Conservation (phyloP, 2,329 filamentous ascomycete species). For the Phaeomoniella chlamydospora region DNA sequence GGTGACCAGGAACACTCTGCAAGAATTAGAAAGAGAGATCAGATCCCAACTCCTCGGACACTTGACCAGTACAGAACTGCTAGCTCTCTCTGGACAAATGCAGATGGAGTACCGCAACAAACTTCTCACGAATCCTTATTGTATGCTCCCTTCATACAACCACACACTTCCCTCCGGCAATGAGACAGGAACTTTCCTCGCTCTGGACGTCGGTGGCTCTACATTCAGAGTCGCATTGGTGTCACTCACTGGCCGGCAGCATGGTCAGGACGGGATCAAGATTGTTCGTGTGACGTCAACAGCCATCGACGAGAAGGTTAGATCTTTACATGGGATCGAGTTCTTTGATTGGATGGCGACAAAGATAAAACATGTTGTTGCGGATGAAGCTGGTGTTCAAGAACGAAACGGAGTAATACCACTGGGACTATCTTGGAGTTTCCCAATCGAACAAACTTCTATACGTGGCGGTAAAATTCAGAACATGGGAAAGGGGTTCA, state of each 20-base stretch:
- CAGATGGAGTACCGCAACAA: conserved; percentile 38
- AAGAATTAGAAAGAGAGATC: not conserved
- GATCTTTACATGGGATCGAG: conserved; percentile 35
- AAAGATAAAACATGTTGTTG: conserved; percentile 40
- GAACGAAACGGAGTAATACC: conserved; percentile 26
- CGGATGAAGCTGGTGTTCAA: conserved; percentile 22
- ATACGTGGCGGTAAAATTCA: conserved; percentile 40
- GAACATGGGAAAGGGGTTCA: conserved; percentile 52
- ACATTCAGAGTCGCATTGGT: conserved; percentile 50
- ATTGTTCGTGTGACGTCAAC: conserved; percentile 40
- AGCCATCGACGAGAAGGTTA: conserved; percentile 41
- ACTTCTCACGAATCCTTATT: conserved; percentile 40
- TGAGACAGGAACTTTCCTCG: conserved; percentile 45
- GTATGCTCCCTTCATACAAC: conserved; percentile 53
- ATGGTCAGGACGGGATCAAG: conserved; percentile 29
- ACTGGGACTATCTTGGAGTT: conserved; percentile 53
- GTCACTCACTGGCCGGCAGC: conserved; percentile 32
- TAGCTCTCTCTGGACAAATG: conserved; percentile 28
- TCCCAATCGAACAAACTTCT: conserved; percentile 51
- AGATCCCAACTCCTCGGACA: not conserved
- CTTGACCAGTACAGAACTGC: conserved; percentile 13
- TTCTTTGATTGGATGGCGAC: conserved; percentile 57
- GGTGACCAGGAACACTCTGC: not conserved
- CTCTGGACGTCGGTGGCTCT: conserved; percentile 52
- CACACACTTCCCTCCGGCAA: conserved; percentile 44